Conservation (phyloP, 192 early-diverging fungal species). For the Phlyctochytrium planicorne region DNA sequence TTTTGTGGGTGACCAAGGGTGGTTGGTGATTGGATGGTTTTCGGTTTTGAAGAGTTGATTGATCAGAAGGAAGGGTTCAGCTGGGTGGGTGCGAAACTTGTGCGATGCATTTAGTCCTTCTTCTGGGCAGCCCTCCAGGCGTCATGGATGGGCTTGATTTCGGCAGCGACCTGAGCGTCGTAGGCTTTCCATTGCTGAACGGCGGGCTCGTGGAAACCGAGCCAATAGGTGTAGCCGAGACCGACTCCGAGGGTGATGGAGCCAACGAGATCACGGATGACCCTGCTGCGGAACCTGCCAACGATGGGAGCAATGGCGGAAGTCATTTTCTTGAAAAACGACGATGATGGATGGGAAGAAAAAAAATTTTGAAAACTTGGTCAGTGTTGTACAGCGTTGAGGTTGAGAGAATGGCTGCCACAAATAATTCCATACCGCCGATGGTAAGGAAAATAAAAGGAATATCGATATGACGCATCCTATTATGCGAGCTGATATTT, state of each 20-base stretch:
- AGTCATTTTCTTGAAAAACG: constrained; percentile 30
- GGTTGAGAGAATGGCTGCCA: not conserved
- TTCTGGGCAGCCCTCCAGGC: constrained; percentile 11
- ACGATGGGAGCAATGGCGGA: constrained; percentile 53
- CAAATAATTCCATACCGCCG: constrained; percentile 7
- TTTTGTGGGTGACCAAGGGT: too few relatives aligned
- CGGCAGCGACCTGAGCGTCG: constrained; percentile 24
- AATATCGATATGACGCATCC: too few relatives aligned
- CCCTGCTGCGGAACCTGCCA: constrained; percentile 36
- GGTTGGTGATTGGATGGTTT: too few relatives aligned
- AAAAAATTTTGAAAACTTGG: not conserved
- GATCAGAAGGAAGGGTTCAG: too few relatives aligned
- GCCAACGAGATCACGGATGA: constrained; percentile 47
- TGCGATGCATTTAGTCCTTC: constrained; percentile 10
- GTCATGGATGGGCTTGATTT: constrained; percentile 30
- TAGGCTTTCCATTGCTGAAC: constrained; percentile 19
- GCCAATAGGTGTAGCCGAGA: constrained; percentile 36
- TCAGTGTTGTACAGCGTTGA: not conserved
- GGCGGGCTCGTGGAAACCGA: constrained; percentile 30
- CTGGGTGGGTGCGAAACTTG: not conserved
- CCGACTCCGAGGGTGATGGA: constrained; percentile 37
- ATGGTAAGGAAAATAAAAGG: too few relatives aligned
- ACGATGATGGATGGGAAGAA: not conserved
- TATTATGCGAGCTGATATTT: too few relatives aligned
- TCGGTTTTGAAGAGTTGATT: too few relatives aligned